Base-by-base conservation (phyloP, 768 basidiomycete species). In the Tricholomella constricta region DNA sequence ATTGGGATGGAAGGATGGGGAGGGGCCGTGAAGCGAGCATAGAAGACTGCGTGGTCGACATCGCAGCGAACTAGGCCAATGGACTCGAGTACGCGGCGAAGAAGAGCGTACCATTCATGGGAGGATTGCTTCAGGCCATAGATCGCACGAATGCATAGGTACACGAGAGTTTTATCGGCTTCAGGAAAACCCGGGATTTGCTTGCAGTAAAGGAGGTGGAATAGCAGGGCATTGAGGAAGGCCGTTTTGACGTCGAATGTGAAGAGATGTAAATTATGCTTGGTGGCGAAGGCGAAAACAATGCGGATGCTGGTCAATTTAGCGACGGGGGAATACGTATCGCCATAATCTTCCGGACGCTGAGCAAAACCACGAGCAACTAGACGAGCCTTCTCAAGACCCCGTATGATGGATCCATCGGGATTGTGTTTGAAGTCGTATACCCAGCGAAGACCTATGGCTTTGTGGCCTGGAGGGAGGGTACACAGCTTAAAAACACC, bases 381-480 rank as follows among this genome's bases (percentile, higher is more conserved):
- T 0, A 70, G 25, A 0, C 65, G 56, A 4, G 67, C 69, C 51
- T 68, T 73, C 36, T 64, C 62, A 32, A 55, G 63, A 0, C 67
- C 67, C 22, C 29, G 29, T 1, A 59, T 56, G 19, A 77, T 67
- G 0, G 57, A 55, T 2, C 76, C 77, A 29, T 72, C 53, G 1
- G 64, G 52, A 55, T 79, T 63, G 27, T 56, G 57, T 62, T 82
- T 82, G 46, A 66, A 57, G 1, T 58, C 62, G 51, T 65, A 75
- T 1, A 72, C 72, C 75, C 75, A 76, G 6, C 52, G 49, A 11
- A 63, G 55, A 0, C 63, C 64, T 15, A 78, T 68, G 0, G 69
- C 56, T 20, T 64, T 68, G 0, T 58, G 51, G 17, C 61, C 69
- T 20, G 34, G 14, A 1, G 73, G 75, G 0, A 68, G 53, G 1